Conservation (phyloP, 1,284 basidiomycete species). For the Retiboletus fuscus region DNA sequence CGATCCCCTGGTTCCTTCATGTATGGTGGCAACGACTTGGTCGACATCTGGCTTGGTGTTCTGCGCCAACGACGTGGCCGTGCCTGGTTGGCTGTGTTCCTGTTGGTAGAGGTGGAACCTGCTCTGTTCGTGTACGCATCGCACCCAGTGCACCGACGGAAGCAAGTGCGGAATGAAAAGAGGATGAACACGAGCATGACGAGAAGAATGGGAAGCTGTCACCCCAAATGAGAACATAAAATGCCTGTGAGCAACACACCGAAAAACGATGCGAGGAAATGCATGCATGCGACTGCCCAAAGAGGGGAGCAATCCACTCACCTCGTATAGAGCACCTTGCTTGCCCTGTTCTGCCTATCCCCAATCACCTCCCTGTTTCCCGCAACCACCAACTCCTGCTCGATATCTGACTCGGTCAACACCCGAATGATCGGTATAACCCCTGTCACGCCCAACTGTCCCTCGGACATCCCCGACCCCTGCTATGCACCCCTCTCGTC, state of each 20-base stretch:
- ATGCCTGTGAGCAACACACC: too few species aligned
- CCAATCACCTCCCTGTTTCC: constrained; percentile 48
- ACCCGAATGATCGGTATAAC: constrained; percentile 90
- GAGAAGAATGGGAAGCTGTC: constrained; percentile 41
- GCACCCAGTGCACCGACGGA: constrained; percentile 29
- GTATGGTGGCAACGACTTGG: constrained; percentile 75
- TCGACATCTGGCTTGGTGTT: constrained; percentile 74
- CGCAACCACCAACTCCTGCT: constrained; percentile 51
- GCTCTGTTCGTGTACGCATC: background rate
- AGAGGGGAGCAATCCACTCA: too few species aligned
- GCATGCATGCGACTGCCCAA: too few species aligned
- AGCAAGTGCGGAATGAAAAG: constrained; percentile 39
- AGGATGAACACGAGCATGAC: constrained; percentile 37
- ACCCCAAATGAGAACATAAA: background rate
- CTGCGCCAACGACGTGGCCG: too few species aligned
- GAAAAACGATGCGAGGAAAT: too few species aligned
- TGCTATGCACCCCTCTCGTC: constrained; percentile 66
- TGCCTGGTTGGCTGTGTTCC: too few species aligned
- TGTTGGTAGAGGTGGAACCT: constrained; percentile 6
- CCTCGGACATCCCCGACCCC: constrained; percentile 41
- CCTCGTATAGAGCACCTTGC: too few species aligned
- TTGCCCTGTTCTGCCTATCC: constrained; percentile 8
- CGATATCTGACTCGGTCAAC: constrained; percentile 61
- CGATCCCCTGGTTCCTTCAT: constrained; percentile 77
- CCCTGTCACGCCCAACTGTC: constrained; percentile 40